Base-by-base conservation (phyloP, 495 filamentous ascomycete species). In the Pseudotulostoma volvatum region DNA sequence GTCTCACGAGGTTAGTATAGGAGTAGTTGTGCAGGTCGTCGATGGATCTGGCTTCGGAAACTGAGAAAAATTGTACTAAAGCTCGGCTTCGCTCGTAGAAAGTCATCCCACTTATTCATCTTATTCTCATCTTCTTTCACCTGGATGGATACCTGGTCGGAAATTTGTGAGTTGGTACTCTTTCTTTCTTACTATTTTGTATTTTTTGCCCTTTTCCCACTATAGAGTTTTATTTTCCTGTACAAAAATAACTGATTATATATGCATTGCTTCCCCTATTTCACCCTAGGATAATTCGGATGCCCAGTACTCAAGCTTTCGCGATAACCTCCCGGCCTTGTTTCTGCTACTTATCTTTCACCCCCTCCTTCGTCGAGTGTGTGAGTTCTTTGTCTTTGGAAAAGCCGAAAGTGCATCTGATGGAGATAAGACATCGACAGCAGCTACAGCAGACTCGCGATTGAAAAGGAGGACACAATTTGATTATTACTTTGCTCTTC, bases 81-180 rank as follows among this genome's bases (percentile, higher is more conserved):
- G n/a, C n/a, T n/a, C n/a, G n/a, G 23, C 23, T 11, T 11, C 11
- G 51, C 42, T 9, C 18, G 14, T 52, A 94, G 86, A 81, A 37
- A 77, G 71, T 28, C 75, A 94, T 58, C 83, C 86, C 3, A 74
- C 80, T 40, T 96, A 92, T 53, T 44, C 66, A 25, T 82, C 73
- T 44, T 96, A 78, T 51, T 66, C 78, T 42, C 57, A 63, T 34
- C 57, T 79, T 1, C 71, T 99, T 13, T 78, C 73, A 0, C 66
- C 74, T 7, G 92, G 90, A 40, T 99, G 90, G 90, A 84, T 99
- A 39, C 79, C 78, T n/a, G 90, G 90, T 11, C 82, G 87, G 35
- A 84, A 81, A 66, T 83, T 95, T 31, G 80, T 84, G 66, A 55
- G 78, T 59, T 19, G 14, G 21, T 7, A 33, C 9, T 28, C 41